Conservation (phyloP, 148 eudicot species). For the Oxyria digyna region DNA sequence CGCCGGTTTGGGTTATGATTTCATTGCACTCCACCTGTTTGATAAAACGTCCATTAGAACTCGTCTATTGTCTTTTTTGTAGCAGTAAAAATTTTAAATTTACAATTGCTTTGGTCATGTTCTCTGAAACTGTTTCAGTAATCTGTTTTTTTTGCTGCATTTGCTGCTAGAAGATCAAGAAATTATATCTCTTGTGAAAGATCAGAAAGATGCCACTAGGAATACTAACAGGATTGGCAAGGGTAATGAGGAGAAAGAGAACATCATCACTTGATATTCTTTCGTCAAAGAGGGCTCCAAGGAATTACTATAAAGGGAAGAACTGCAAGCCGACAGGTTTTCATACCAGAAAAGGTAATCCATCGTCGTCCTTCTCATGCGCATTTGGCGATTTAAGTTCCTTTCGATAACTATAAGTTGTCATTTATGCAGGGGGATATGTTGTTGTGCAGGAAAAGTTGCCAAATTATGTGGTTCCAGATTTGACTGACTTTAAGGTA, state of each 20-base stretch:
- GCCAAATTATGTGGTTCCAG: constrained; percentile 62
- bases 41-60: not conserved
- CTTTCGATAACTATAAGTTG: not conserved
- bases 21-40: not conserved
- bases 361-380: not conserved
- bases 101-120: too few species aligned
- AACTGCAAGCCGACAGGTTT: constrained; percentile 96
- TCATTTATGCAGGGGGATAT: constrained; percentile 45
- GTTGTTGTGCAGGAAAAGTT: constrained; percentile 55
- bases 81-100: not conserved
- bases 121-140: not conserved
- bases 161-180: not conserved
- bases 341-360: constrained; percentile 85
- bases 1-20: not conserved
- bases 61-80: not conserved
- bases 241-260: constrained; percentile 69
- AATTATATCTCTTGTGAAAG: not conserved
- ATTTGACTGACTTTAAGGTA: constrained; percentile 62
- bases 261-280: constrained; percentile 77
- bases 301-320: constrained; percentile 88
- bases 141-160: not conserved
- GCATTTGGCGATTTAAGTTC: not conserved
- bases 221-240: constrained; percentile 53
- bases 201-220: constrained; percentile 46
- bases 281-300: constrained; percentile 60